Evolutionary conservation across 768 basidiomycete genomes (phyloP).

Genomic region (Leccinellum rugosiceps): DNA sequence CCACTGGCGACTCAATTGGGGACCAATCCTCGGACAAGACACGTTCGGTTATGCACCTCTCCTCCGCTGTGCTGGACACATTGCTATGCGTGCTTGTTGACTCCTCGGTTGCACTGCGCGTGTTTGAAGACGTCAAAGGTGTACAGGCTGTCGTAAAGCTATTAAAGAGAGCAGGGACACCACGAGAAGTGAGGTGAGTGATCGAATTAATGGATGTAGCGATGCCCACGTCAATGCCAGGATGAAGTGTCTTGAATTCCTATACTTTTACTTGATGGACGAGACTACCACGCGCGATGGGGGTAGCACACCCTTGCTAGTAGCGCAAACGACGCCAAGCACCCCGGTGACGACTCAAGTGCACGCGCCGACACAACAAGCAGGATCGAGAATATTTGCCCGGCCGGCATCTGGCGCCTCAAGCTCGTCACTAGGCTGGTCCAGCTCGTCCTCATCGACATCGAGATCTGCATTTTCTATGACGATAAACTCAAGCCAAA

Average conservation of each 20-base stretch:
- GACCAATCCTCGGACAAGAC: conserved; percentile 22
- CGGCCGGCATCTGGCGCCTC: conserved; percentile 19
- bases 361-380: conserved; percentile 12
- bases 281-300: conserved; percentile 45
- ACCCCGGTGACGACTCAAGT: conserved; percentile 29
- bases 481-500: conserved; percentile 33
- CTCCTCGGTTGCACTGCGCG: conserved; percentile 66
- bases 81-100: conserved; percentile 89
- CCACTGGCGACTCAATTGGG: not conserved
- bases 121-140: conserved; percentile 75
- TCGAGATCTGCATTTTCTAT: conserved; percentile 41
- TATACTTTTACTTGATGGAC: conserved; percentile 93
- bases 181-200: conserved; percentile 81
- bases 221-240: conserved; percentile 37
- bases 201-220: conserved; percentile 41
- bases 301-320: conserved; percentile 1
- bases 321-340: conserved; percentile 34
- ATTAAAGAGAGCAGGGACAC: conserved; percentile 80
- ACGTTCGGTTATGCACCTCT: conserved; percentile 42
- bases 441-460: conserved; percentile 23
- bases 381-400: conserved; percentile 25
- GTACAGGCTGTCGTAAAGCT: conserved; percentile 83
- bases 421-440: conserved; percentile 20
- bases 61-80: conserved; percentile 77
- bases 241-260: conserved; percentile 94